Conservation (phyloP, 2,329 filamentous ascomycete genomes). For the Hysterium pulicare region DNA sequence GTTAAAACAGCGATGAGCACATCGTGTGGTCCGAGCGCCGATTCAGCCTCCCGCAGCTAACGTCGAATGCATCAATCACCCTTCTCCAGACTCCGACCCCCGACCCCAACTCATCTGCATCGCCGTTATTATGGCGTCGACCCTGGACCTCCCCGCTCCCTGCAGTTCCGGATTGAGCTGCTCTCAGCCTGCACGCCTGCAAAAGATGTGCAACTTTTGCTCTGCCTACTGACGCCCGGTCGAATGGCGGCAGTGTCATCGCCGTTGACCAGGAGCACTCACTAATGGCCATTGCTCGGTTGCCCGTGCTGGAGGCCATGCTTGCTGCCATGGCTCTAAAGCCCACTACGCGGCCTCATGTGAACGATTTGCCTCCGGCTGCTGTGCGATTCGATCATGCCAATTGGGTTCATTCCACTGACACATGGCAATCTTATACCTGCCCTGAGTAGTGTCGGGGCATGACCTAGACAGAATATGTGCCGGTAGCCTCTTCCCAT, state of each 20-base stretch:
- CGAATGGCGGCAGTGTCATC: slow-evolving; percentile 19
- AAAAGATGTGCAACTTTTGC: slow-evolving; percentile 9
- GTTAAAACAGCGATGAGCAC: slow-evolving; percentile 23
- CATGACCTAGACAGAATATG: slow-evolving; percentile 9
- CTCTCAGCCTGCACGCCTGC: slow-evolving; percentile 8
- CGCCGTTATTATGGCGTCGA: background rate
- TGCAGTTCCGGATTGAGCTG: slow-evolving; percentile 25
- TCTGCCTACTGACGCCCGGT: slow-evolving; percentile 21
- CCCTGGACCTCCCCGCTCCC: background rate
- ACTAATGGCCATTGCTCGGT: slow-evolving; percentile 17
- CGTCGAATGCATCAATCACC: background rate
- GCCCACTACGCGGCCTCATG: background rate
- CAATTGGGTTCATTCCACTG: too few species aligned
- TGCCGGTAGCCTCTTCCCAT: slow-evolving; percentile 18
- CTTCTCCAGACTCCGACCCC: background rate
- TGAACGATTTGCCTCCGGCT: slow-evolving; percentile 14
- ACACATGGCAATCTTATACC: slow-evolving; percentile 23
- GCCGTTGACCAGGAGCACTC: slow-evolving; percentile 9
- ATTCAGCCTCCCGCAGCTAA: slow-evolving; percentile 20
- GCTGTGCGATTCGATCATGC: slow-evolving; percentile 18
- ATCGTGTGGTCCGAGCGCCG: slow-evolving; percentile 14
- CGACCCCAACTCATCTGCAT: background rate
- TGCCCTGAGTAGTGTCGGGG: slow-evolving; percentile 12
- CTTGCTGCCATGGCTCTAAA: background rate
- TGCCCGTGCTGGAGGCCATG: slow-evolving; percentile 20